Evolutionary conservation across 805 yeast species (phyloP).

Genomic region (Babjeviella inositovora): DNA sequence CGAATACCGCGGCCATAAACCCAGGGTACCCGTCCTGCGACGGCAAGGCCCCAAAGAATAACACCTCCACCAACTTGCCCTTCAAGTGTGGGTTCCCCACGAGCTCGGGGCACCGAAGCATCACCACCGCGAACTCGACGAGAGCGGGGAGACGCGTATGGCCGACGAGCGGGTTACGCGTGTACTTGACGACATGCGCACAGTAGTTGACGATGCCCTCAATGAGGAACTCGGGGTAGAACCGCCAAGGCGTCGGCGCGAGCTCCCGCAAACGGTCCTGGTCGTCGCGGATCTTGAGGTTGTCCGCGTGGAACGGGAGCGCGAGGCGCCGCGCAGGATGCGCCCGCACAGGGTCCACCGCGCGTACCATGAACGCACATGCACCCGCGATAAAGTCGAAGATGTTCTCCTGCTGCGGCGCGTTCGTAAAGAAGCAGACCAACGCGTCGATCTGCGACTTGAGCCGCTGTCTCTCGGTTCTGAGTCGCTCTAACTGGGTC

Average conservation of each 20-base stretch:
- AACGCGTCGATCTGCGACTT: slow-evolving; percentile 38
- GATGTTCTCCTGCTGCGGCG: slow-evolving; percentile 42
- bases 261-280: slow-evolving; percentile 50
- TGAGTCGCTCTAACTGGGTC: slow-evolving; percentile 11
- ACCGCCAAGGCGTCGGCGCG: slow-evolving; percentile 66
- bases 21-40: slow-evolving; percentile 48
- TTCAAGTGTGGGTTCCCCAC: slow-evolving; percentile 91
- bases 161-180: slow-evolving; percentile 37
- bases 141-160: slow-evolving; percentile 37
- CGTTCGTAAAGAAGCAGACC: slow-evolving; percentile 43
- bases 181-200: slow-evolving; percentile 38
- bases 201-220: slow-evolving; percentile 72
- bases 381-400: slow-evolving; percentile 71
- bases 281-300: slow-evolving; percentile 58
- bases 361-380: slow-evolving; percentile 50
- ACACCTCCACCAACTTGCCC: slow-evolving; percentile 63
- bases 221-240: slow-evolving; percentile 70
- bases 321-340: slow-evolving; percentile 36
- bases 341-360: slow-evolving; percentile 55
- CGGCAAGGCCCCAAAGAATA: slow-evolving; percentile 61
- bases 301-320: slow-evolving; percentile 42
- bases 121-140: slow-evolving; percentile 56
- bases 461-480: slow-evolving; percentile 14
- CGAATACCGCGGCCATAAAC: slow-evolving; percentile 51
- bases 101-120: slow-evolving; percentile 72